phyloP scores from a whole-genome alignment of 495 filamentous ascomycete species.

The Hyaloscypha bicolor region DNA sequence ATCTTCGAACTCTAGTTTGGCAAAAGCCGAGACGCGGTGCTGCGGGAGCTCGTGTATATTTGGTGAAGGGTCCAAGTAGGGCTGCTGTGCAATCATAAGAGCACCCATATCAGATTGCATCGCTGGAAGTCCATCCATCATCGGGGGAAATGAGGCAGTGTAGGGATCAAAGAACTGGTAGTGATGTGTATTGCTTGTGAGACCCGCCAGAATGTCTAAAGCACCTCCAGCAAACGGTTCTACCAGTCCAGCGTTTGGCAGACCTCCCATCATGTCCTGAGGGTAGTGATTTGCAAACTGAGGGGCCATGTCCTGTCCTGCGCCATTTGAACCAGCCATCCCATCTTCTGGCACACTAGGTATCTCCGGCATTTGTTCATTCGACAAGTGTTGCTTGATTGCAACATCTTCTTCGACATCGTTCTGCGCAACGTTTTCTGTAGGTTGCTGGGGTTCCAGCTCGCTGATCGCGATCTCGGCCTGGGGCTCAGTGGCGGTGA shows the following conservation, averaged over 20 bases:
- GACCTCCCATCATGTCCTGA: neutral
- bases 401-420: neutral
- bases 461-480: conserved; percentile 8
- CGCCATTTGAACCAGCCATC: neutral
- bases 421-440: neutral
- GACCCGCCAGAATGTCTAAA: conserved; percentile 1
- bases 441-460: neutral
- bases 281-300: neutral
- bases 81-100: neutral
- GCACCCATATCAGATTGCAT: conserved; percentile 19
- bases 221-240: neutral
- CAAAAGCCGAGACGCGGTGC: conserved; percentile 52
- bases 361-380: neutral
- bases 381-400: neutral
- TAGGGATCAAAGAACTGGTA: neutral
- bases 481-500: conserved; percentile 18
- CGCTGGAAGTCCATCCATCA: conserved; percentile 12
- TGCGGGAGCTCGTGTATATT: conserved; percentile 17
- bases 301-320: neutral
- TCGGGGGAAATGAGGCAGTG: conserved; percentile 5
- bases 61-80: conserved; percentile 21
- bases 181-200: neutral
- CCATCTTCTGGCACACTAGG: neutral
- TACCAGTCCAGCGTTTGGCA: neutral
- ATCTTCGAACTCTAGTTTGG: conserved; percentile 71